Evolutionary conservation across 345 rosid species (phyloP).

Genomic region (Kandelia obovata): DNA sequence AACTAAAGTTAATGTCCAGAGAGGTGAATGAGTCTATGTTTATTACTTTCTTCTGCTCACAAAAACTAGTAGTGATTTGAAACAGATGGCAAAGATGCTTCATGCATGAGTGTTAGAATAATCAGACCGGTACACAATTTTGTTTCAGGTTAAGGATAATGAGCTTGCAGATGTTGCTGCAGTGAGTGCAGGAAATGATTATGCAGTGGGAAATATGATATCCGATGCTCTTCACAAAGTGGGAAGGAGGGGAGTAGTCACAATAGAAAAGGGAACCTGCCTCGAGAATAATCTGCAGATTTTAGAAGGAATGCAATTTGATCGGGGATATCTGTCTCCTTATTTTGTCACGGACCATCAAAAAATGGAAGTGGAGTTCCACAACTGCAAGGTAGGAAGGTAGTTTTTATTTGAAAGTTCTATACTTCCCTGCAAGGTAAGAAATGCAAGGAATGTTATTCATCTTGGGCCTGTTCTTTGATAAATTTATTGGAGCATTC

Average conservation of each 20-base stretch:
- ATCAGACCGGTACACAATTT: not conserved
- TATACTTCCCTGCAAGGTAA: too few relatives aligned
- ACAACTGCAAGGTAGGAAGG: conserved; percentile 70
- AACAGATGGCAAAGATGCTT: not conserved
- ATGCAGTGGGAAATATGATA: conserved; percentile 67
- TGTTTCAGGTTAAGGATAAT: conserved; percentile 66
- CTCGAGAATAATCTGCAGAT: conserved; percentile 55
- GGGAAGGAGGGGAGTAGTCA: conserved; percentile 70
- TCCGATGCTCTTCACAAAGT: conserved; percentile 59
- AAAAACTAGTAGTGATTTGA: not conserved
- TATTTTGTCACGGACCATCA: conserved; percentile 72
- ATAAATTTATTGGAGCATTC: conserved; percentile 26
- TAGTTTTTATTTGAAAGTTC: not conserved
- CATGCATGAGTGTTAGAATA: not conserved
- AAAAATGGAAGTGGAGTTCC: conserved; percentile 62
- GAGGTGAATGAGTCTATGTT: conserved; percentile 42
- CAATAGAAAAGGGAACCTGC: conserved; percentile 63
- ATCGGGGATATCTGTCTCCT: conserved; percentile 79
- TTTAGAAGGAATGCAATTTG: conserved; percentile 91
- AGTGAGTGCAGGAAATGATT: conserved; percentile 85
- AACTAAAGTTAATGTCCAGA: conserved; percentile 83
- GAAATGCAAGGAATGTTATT: not conserved
- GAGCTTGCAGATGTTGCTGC: conserved; percentile 91
- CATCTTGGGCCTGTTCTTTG: conserved; percentile 17
- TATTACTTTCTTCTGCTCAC: not conserved